phyloP scores from a whole-genome alignment of 352 stramenopile genomes.

The Phytopythium aichiense region DNA sequence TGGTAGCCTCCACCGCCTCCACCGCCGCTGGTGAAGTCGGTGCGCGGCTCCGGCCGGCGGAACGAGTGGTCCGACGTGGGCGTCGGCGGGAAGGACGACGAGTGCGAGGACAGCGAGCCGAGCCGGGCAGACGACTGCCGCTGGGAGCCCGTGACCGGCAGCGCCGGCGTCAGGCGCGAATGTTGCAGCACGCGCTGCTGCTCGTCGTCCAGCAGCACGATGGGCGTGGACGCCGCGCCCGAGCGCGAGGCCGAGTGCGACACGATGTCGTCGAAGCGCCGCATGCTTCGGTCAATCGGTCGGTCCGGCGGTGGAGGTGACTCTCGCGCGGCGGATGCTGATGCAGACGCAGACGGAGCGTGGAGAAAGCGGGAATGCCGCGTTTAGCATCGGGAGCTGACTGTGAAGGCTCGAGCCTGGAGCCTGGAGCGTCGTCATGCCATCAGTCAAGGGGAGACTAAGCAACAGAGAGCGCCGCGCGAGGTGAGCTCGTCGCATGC shows the following conservation, averaged over 20 bases:
- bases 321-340: not conserved
- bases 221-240: not conserved
- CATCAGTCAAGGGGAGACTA: not conserved
- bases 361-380: not conserved
- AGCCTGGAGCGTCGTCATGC: not conserved
- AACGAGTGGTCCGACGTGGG: conserved; percentile 24
- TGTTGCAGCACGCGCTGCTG: conserved; percentile 41
- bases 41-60: conserved; percentile 11
- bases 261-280: conserved; percentile 14
- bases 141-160: conserved; percentile 6
- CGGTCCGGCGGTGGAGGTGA: no score
- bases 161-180: not conserved
- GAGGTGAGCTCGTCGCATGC: not conserved
- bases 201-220: conserved; percentile 56
- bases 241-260: conserved; percentile 1
- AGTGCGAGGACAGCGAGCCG: conserved; percentile 14
- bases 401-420: no score
- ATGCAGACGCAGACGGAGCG: not conserved
- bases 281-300: not conserved
- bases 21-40: conserved; percentile 34
- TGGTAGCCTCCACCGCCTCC: not conserved
- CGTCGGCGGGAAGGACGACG: conserved; percentile 21
- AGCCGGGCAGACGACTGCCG: conserved; percentile 1
- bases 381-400: not conserved
- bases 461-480: not conserved